Percentiles rank a stretch among this genome's conserved stretches.
phyloP scores from a whole-genome alignment of 441 rosid species.

The Biscutella laevigata region DNA sequence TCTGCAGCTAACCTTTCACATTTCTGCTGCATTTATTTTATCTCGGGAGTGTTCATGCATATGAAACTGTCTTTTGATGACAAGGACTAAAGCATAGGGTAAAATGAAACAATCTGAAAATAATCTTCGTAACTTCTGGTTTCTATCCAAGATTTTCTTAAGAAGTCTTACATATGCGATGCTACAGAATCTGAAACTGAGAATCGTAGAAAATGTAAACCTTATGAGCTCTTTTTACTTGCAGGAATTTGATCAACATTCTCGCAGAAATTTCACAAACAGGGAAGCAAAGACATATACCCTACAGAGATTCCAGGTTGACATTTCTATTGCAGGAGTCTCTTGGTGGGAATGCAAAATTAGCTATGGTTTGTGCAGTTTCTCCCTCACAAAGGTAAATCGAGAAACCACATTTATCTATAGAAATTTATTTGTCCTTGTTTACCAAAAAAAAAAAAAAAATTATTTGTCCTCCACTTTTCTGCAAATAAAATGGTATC shows the following conservation, averaged over 20 bases:
- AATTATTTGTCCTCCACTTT: background rate
- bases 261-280: constrained; percentile 96
- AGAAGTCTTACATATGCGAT: background rate
- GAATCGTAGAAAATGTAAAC: constrained; percentile 7
- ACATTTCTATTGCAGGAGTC: constrained; percentile 96
- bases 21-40: too few relatives aligned
- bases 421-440: too few relatives aligned
- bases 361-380: constrained; percentile 95
- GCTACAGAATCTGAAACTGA: constrained; percentile 4
- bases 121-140: background rate
- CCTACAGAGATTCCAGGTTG: constrained; percentile 96
- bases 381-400: constrained; percentile 84
- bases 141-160: background rate
- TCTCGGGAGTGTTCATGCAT: too few relatives aligned
- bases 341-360: constrained; percentile 98
- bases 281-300: constrained; percentile 97
- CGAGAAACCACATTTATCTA: constrained; percentile 9
- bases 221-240: constrained; percentile 6
- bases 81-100: background rate
- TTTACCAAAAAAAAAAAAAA: too few relatives aligned
- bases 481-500: constrained; percentile 5
- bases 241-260: constrained; percentile 96
- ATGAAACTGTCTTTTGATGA: background rate
- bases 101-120: background rate
- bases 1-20: too few relatives aligned